Base-by-base conservation (phyloP, 2,329 filamentous ascomycete species). In the Phyllosticta citrichinensis region DNA sequence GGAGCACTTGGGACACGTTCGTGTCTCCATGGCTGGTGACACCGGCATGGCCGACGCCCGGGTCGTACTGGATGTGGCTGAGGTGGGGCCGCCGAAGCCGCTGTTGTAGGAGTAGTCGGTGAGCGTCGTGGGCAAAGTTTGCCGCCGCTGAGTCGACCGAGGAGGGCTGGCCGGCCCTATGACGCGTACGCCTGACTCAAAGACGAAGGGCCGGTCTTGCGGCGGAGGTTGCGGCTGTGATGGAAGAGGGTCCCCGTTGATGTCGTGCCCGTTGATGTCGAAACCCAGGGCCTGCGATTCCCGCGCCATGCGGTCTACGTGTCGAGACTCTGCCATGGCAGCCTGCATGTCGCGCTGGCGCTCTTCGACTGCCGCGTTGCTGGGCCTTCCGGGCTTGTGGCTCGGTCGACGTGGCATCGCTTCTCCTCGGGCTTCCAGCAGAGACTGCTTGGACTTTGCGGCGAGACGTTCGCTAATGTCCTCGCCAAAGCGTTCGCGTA, bases 171-270 rank as follows among this genome's bases (percentile, higher is more conserved):
- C 55, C 11, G 62, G 62, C 27, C 62, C 62, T 52, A 63, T 62
- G 19, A 63, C 62, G 10, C 62, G 55, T 30, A 59, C 58, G 40
- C 62, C 62, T 24, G 60, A 62, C 60, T 63, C 62, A 20, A 63
- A 63, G 24, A 63, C 60, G 53, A 63, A 63, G 24, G 62, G 62
- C n/a, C 62, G 55, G 27, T 63, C 60, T 17, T 63, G 56, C 30
- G 47, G 59, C 14, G 51, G 40, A 11, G 27, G 59, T 5, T 27
- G 8, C 11, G 59, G 55, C 20, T 30, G 55, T 10, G 50, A 19
- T 17, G 55, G 59, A 20, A 61, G 4, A 10, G 59, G 59, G n/a
- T 61, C 59, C 3, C 59, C 59, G 47, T 57, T 61, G 50, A 61
- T 54, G 24, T 57, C 59, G n/a, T 61, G 55, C 47, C 59, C 59